Base-by-base conservation (phyloP, 495 filamentous ascomycete genomes). In the Penicillium waksmanii region DNA sequence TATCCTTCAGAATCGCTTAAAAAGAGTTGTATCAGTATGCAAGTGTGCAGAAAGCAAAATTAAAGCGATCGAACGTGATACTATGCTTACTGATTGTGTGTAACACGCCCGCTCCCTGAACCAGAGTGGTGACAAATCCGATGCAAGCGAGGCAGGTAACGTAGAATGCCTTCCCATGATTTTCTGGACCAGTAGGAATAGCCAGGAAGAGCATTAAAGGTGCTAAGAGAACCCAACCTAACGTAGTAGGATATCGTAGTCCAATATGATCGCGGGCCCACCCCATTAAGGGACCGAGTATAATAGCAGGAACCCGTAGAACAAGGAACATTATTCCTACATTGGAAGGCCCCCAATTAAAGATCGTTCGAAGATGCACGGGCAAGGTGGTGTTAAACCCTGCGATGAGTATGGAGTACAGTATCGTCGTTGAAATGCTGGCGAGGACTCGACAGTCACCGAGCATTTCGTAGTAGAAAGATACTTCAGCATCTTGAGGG, bases 331-430 rank as follows among this genome's bases (percentile, higher is more conserved):
- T 51, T 13, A 67, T 25, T 3, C 70, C 67, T n/a, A 55, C 50
- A n/a, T 44, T 34, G 1, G 62, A 50, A 21, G 52, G 56, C 11
- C 55, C 64, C 70, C 70, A 73, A 25, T 40, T 44, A 51, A 73
- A 70, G 6, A 55, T 44, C 3, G 58, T 48, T 3, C 48, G 53
- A 21, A 67, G 43, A 33, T 73, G 70, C 3, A 66, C 51, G 2
- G 70, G 67, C 15, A 73, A 21, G 5, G 67, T 70, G 2, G 65
- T 48, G 46, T 68, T 50, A 53, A 68, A 68, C 25, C 66, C 49
- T 34, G 57, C 43, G 5, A 65, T 19, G n/a, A 66, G 36, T 1
- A 46, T 27, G 11, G 46, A 48, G 46, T 27, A 25, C 1, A 48
- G 5, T 12, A 9, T 48, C 3, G 46, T 48, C 0, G 19, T 48